Evolutionary conservation across 371 early-diverging fungal species (phyloP), one percentile per base, ranked within the genome.

Genomic region (Mortierella sp.): DNA sequence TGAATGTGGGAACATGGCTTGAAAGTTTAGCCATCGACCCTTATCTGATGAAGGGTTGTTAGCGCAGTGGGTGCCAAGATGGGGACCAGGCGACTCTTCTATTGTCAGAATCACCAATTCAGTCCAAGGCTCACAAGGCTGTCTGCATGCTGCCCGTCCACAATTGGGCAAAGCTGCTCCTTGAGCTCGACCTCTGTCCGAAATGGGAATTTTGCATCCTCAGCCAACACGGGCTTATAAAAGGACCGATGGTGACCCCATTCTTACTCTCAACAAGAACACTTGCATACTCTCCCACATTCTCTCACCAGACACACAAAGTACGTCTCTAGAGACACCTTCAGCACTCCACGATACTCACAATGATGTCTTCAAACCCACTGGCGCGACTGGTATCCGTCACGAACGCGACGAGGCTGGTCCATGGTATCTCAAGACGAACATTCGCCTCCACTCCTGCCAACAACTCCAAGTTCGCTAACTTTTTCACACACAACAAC

Each of bases 341-440:
- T 28, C 39, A 19, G 26, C 43, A 48, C 26, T 39, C n/a, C 34
- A 57, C n/a, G 3, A 5, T 31, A 18, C 54, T 21, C 14, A 28
- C 13, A 54, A 67, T 58, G 67, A 27, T 72, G 2, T 48, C 72
- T 23, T 41, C 57, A n/a, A 54, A 23, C 24, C 67, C 61, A 52
- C 43, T 65, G 16, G 48, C 61, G 8, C 73, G 73, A 10, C 4
- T 72, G 19, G 30, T 72, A 31, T 67, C 67, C 12, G 48, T 72
- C 54, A 34, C 58, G 49, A 67, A 67, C 34, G 73, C 73, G 12
- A 48, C 63, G 12, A 50, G 52, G 21, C 56, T 72, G 49, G 18
- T 59, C 45, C 58, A 58, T 18, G 43, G 62, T 16, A 24, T 58
- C 13, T 54, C 72, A 8, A 61, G 52, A 18, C 58, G 57, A 9